Evolutionary conservation across 495 filamentous ascomycete genomes (phyloP).

Genomic region (Xylaria sp.): DNA sequence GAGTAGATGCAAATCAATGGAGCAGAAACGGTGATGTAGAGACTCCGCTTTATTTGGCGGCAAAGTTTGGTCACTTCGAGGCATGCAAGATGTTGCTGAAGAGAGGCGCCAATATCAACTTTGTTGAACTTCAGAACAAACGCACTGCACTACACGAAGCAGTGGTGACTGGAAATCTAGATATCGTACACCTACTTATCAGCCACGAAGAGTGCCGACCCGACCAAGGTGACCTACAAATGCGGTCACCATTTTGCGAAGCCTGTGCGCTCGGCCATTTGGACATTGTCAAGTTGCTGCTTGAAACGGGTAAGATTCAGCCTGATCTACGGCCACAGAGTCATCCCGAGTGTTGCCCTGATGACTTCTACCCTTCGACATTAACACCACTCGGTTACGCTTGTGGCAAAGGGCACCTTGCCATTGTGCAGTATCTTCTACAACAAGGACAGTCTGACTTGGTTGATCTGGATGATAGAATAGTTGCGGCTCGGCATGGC

Average conservation of each 20-base stretch:
- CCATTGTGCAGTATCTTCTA: conserved; percentile 8
- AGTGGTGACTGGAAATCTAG: background rate
- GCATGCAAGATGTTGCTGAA: background rate
- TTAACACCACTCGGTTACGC: background rate
- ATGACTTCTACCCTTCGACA: background rate
- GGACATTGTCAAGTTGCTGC: conserved; percentile 2
- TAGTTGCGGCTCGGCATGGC: background rate
- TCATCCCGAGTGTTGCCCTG: background rate
- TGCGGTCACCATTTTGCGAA: background rate
- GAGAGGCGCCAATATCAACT: background rate
- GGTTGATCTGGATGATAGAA: background rate
- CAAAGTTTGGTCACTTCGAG: background rate
- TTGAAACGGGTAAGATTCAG: background rate
- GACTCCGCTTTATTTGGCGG: background rate
- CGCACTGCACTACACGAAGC: background rate
- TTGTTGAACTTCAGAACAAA: no score
- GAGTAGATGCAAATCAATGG: background rate
- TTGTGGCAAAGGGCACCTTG: background rate
- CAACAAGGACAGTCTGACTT: background rate
- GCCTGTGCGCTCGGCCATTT: conserved; percentile 10
- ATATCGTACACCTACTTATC: background rate
- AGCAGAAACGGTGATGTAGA: no score
- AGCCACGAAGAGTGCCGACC: background rate
- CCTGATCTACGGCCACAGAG: background rate
- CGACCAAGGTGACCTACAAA: background rate